Conservation (phyloP, 768 basidiomycete genomes). For the Brasilioporus rufonigricans region DNA sequence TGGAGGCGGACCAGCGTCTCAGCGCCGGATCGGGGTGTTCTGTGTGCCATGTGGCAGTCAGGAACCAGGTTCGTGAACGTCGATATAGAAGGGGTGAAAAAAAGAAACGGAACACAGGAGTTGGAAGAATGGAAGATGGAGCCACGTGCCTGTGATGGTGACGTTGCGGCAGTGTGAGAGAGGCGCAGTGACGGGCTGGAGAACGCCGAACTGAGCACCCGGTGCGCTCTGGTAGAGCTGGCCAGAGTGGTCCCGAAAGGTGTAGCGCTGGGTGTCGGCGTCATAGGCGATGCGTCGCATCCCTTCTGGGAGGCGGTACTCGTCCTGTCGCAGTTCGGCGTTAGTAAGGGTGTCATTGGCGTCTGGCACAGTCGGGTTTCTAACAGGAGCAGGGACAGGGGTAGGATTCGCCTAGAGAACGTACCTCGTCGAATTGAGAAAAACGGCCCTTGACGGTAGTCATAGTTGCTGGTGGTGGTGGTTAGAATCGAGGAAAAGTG, state of each 20-base stretch:
- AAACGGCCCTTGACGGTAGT: conserved; percentile 11
- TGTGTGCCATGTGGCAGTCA: too few relatives aligned
- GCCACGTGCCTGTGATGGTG: conserved; percentile 20
- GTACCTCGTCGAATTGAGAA: conserved; percentile 27
- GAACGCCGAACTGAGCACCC: conserved; percentile 42
- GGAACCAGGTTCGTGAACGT: too few relatives aligned
- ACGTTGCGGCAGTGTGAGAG: conserved; percentile 26
- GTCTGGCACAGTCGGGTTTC: too few relatives aligned
- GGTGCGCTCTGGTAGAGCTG: conserved; percentile 44
- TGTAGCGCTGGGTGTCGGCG: conserved; percentile 49
- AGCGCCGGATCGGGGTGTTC: conserved; percentile 27
- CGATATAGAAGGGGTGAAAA: too few relatives aligned
- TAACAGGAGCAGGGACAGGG: background rate
- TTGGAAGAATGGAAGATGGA: too few relatives aligned
- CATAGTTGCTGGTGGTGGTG: conserved; percentile 9
- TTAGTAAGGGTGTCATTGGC: background rate
- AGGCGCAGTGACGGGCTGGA: conserved; percentile 35
- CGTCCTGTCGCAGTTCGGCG: background rate
- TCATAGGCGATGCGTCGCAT: conserved; percentile 53
- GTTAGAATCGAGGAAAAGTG: background rate
- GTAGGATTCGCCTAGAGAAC: background rate
- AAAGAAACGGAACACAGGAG: too few relatives aligned
- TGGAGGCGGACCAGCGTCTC: conserved; percentile 19
- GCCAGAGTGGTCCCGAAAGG: conserved; percentile 46
- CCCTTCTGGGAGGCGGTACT: conserved; percentile 37